Base-by-base conservation (phyloP, 805 yeast genomes). In the Jamesozyma lodderae region DNA sequence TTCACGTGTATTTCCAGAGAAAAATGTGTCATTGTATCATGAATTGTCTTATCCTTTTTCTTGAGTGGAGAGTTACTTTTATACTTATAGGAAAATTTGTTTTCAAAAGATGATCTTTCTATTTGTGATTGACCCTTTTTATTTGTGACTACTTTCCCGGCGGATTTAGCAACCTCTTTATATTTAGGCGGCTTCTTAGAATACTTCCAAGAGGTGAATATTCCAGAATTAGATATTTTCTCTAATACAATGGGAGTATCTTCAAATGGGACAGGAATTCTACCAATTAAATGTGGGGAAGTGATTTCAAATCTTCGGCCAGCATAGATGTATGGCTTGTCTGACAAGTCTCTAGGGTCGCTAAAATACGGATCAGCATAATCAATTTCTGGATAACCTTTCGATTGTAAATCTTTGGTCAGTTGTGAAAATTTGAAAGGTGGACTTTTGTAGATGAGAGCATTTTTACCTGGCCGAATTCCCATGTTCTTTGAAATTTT, bases 1-100 rank as follows among this genome's bases (percentile, higher is more conserved):
- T 70, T 70, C 0, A 73, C 77, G 57, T 80, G 88, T 0, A 85
- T 53, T 50, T 90, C 97, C 38, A 85, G 45, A 5, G 72, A 64
- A 24, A 87, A 59, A n/a, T 75, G 66, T 0, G 80, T 67, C 50
- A 87, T 51, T 19, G 69, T 62, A 35, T 66, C 67, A 42, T 64
- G 72, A 2, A 68, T 45, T 53, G 66, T 4, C 67, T 67, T 38
- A 52, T 59, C 42, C 64, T 55, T 30, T 52, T 55, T 42, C 54
- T 59, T 46, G 50, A 54, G 14, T 4, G 44, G 23, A 2, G 37
- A 33, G 9, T 34, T 38, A 28, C 41, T 47, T 5, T 26, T 21
- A 27, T 16, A 33, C 14, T 44, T 41, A 20, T 40, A 41, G 7
- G 18, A 19, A 20, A 35, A 40, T 6, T 16, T 27, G n/a, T 31